A percentile compares a stretch with the other conserved stretches of the same genome.
Conservation (phyloP, 768 basidiomycete species). For the Mycena olivaceomarginata region DNA sequence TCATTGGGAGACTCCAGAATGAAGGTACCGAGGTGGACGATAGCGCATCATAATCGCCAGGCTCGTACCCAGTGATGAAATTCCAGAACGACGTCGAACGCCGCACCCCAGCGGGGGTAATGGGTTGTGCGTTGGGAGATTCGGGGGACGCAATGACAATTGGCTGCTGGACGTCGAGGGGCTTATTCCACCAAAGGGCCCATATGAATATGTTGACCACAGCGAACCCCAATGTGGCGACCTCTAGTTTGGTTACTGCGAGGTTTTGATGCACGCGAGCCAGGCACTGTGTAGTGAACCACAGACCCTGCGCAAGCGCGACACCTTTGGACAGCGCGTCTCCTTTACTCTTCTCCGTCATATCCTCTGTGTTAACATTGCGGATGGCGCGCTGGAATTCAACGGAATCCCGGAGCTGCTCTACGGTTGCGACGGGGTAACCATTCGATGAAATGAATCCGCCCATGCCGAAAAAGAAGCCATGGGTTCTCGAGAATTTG, state of each 20-base stretch:
- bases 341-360: conserved; percentile 55
- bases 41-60: background rate
- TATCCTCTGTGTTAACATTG: conserved; percentile 33
- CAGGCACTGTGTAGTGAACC: conserved; percentile 52
- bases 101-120: background rate
- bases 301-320: conserved; percentile 56
- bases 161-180: conserved; percentile 53
- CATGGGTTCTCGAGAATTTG: conserved; percentile 40
- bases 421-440: conserved; percentile 29
- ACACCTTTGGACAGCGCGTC: conserved; percentile 57
- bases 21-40: conserved; percentile 3
- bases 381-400: background rate
- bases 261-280: no score
- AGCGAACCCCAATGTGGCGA: conserved; percentile 58
- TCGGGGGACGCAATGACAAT: conserved; percentile 36
- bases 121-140: background rate
- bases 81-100: no score
- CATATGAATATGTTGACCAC: conserved; percentile 55
- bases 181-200: conserved; percentile 62
- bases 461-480: conserved; percentile 53
- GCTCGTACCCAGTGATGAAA: no score
- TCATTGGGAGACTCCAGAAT: background rate
- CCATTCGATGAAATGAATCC: conserved; percentile 46
- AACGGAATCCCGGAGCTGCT: conserved; percentile 36
- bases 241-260: conserved; percentile 57